Conservation (phyloP, 345 rosid species). For the Leavenworthia alabamica region DNA sequence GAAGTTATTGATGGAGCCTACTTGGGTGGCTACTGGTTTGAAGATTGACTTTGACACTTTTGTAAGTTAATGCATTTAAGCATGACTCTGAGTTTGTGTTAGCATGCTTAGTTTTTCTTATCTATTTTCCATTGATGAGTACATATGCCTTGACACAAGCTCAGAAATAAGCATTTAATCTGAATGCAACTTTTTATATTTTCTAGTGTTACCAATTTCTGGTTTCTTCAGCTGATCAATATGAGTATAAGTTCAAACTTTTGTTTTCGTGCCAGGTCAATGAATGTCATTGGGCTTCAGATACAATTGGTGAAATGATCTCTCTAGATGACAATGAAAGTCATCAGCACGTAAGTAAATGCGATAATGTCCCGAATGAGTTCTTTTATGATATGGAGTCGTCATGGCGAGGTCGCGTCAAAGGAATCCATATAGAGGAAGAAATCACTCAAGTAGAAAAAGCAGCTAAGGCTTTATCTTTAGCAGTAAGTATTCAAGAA, state of each 20-base stretch:
- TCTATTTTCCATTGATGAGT: neutral
- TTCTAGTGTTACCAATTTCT: neutral
- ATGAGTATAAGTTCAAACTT: neutral
- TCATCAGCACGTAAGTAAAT: slow-evolving; percentile 44
- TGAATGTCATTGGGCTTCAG: slow-evolving; percentile 69
- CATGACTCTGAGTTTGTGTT: neutral
- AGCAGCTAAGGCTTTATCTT: slow-evolving; percentile 63
- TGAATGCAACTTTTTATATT: neutral
- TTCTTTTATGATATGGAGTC: slow-evolving; percentile 91
- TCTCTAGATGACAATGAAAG: slow-evolving; percentile 54
- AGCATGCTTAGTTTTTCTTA: neutral
- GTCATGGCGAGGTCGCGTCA: slow-evolving; percentile 80
- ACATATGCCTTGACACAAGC: neutral
- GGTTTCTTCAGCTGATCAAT: neutral
- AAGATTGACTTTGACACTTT: slow-evolving; percentile 72
- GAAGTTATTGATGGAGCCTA: slow-evolving; percentile 75
- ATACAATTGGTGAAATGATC: slow-evolving; percentile 63
- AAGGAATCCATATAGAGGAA: slow-evolving; percentile 65
- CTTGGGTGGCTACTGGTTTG: slow-evolving; percentile 95
- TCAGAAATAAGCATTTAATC: neutral
- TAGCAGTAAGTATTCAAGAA: slow-evolving; percentile 48
- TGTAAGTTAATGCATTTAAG: slow-evolving; percentile 33
- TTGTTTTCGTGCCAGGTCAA: slow-evolving; percentile 43
- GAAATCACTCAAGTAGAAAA: slow-evolving; percentile 56
- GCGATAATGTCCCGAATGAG: slow-evolving; percentile 51